These are phyloP conservation scores for Isochrysis galbana DNA, from an alignment of 78 protist genomes.

Conservation along the genomic window DNA sequence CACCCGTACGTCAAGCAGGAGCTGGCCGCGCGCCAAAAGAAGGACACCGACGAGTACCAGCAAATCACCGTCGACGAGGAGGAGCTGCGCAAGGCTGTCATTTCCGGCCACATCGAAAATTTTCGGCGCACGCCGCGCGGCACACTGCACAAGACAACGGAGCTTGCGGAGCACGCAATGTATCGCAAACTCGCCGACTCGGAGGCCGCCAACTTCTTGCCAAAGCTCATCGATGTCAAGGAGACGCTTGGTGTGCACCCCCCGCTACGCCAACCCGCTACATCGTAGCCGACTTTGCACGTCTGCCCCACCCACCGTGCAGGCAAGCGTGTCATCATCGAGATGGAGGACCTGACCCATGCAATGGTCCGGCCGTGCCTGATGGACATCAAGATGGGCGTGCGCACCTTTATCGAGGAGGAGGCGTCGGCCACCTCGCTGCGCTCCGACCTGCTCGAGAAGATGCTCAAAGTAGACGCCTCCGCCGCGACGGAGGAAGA, in stretches of 20 bases:
- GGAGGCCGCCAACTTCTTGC: background rate
- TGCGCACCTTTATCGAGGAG: background rate
- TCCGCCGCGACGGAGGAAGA: conserved; percentile 30
- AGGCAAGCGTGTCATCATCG: background rate
- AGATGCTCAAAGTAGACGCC: conserved; percentile 21
- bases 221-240: background rate
- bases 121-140: background rate
- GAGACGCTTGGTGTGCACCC: background rate
- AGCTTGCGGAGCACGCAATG: background rate
- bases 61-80: background rate
- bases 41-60: background rate
- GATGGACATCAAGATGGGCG: conserved; percentile 20
- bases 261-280: too few relatives aligned
- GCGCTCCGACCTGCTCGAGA: background rate
- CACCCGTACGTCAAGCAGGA: background rate
- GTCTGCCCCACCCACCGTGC: too few relatives aligned
- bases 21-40: background rate
- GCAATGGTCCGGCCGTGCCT: background rate
- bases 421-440: background rate
- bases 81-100: background rate
- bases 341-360: background rate
- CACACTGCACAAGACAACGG: background rate
- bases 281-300: too few relatives aligned
- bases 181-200: background rate
- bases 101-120: background rate